Conservation (phyloP, 2,329 filamentous ascomycete genomes). For the Hirsutella rhossiliensis region DNA sequence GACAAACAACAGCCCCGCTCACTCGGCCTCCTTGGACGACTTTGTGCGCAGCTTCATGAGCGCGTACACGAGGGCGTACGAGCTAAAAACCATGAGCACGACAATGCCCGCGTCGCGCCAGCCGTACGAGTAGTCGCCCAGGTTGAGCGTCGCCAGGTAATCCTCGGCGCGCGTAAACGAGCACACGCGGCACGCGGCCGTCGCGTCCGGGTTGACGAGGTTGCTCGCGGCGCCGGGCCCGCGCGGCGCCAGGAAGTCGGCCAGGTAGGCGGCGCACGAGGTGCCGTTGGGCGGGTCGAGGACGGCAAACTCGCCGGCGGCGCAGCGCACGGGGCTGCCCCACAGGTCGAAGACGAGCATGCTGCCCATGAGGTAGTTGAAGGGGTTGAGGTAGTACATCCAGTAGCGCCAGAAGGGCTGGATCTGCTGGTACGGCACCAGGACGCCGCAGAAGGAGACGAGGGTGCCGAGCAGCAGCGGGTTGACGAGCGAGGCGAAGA, state of each 20-base stretch:
- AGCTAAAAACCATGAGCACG: conserved; percentile 40
- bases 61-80: conserved; percentile 34
- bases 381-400: conserved; percentile 51
- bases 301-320: conserved; percentile 32
- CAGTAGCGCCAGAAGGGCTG: conserved; percentile 56
- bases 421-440: conserved; percentile 54
- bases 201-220: conserved; percentile 48
- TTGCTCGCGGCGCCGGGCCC: conserved; percentile 31
- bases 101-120: conserved; percentile 55
- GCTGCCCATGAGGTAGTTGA: conserved; percentile 47
- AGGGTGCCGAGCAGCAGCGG: conserved; percentile 44
- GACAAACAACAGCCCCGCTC: no score
- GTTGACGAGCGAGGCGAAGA: conserved; percentile 46
- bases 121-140: conserved; percentile 48
- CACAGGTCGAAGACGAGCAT: conserved; percentile 41
- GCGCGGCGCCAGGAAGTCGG: conserved; percentile 31
- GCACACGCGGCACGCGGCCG: conserved; percentile 45
- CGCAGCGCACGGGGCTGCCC: conserved; percentile 33
- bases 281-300: conserved; percentile 37
- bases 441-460: conserved; percentile 62
- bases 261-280: conserved; percentile 48
- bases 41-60: conserved; percentile 38
- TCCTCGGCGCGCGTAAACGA: conserved; percentile 45
- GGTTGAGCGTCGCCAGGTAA: conserved; percentile 46
- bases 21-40: conserved; percentile 33